These are phyloP conservation scores for Capsella rubella DNA, from an alignment of 441 rosid genomes.

Conservation along the genomic window DNA sequence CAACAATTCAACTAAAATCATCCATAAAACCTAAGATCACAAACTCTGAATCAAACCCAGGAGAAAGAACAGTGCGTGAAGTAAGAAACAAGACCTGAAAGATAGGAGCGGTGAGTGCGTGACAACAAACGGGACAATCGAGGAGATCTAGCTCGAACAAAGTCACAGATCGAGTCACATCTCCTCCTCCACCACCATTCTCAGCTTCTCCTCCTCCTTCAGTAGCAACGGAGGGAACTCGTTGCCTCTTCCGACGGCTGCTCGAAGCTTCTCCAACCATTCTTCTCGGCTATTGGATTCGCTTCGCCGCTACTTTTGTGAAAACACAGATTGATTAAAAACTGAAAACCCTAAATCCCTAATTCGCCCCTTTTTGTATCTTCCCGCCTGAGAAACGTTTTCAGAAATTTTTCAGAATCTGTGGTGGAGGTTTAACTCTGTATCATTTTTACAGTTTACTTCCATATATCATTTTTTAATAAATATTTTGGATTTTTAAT, in stretches of 20 bases:
- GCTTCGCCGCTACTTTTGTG: not conserved
- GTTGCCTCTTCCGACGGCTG: not conserved
- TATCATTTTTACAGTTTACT: too few species aligned
- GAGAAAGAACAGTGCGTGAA: not conserved
- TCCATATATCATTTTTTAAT: too few species aligned
- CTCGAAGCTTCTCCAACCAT: not conserved
- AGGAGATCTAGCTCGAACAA: constrained; percentile 53
- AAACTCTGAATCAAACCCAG: not conserved
- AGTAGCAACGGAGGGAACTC: not conserved
- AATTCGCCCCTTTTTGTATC: too few species aligned
- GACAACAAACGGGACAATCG: constrained; percentile 53
- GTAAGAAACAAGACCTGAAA: constrained; percentile 49
- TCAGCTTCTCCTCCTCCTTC: not conserved
- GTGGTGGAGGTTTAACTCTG: too few species aligned
- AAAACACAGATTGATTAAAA: too few species aligned
- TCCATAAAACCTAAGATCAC: too few species aligned
- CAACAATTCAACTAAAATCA: not conserved
- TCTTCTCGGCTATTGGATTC: not conserved
- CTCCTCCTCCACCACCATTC: not conserved
- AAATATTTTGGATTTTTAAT: too few species aligned
- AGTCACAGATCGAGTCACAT: constrained; percentile 6
- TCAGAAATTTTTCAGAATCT: too few species aligned
- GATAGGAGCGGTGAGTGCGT: constrained; percentile 48
- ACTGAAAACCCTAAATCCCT: too few species aligned
- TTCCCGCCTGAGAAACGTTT: too few species aligned